Evolutionary conservation across 331 rosid genomes (phyloP).

Genomic region (Arachis monticola): DNA sequence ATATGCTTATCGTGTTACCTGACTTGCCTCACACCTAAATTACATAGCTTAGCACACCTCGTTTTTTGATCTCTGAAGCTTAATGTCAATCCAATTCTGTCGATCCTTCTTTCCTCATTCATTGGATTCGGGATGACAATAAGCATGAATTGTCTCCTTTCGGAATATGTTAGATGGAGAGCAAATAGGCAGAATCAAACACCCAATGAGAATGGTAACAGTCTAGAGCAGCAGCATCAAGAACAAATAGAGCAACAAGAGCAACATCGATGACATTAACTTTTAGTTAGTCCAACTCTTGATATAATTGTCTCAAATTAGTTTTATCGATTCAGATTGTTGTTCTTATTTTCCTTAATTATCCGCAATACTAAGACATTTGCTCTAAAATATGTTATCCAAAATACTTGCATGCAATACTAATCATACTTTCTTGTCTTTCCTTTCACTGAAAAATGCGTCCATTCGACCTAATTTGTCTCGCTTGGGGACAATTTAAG

Average conservation of each 20-base stretch:
- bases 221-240: constrained; percentile 36
- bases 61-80: constrained; percentile 53
- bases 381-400: constrained; percentile 2
- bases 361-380: not conserved
- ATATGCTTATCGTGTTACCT: constrained; percentile 8
- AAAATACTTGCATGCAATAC: not conserved
- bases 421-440: constrained; percentile 3
- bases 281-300: constrained; percentile 29
- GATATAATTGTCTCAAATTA: not conserved
- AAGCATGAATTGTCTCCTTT: constrained; percentile 50
- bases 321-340: constrained; percentile 16
- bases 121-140: constrained; percentile 74
- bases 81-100: constrained; percentile 59
- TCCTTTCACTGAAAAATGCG: not conserved
- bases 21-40: constrained; percentile 15
- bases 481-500: too few species aligned
- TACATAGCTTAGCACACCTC: constrained; percentile 6
- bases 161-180: constrained; percentile 51
- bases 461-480: not conserved
- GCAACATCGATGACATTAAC: constrained; percentile 43
- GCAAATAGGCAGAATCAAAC: constrained; percentile 40
- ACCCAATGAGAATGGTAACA: constrained; percentile 42
- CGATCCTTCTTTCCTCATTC: constrained; percentile 69
- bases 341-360: not conserved
- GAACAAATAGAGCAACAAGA: not conserved